Evolutionary conservation across 1,139 yeast genomes (phyloP).

Genomic region (Torulaspora globosa): DNA sequence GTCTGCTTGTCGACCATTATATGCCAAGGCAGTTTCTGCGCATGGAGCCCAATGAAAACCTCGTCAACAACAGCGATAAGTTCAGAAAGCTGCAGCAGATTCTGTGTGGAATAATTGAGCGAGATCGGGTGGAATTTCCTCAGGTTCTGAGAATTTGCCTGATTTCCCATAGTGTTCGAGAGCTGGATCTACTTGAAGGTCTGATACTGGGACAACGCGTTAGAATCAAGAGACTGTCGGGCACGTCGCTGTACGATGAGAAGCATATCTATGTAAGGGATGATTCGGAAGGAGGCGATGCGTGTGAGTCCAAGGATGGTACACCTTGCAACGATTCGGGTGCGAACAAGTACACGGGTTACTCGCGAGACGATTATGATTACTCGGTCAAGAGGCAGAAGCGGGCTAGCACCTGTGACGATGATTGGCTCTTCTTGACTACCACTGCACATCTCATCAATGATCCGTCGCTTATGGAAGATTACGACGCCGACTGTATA

Average conservation of each 20-base stretch:
- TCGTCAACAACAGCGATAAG: slow-evolving; percentile 55
- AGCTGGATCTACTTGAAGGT: slow-evolving; percentile 67
- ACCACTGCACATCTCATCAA: slow-evolving; percentile 42
- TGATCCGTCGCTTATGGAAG: slow-evolving; percentile 32
- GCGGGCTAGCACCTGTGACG: slow-evolving; percentile 12
- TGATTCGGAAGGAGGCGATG: slow-evolving; percentile 6
- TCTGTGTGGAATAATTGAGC: slow-evolving; percentile 37
- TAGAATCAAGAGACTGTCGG: slow-evolving; percentile 56
- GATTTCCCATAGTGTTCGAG: slow-evolving; percentile 61
- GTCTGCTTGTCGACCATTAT: slow-evolving; percentile 66
- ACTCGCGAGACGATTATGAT: slow-evolving; percentile 40
- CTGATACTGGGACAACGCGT: slow-evolving; percentile 57
- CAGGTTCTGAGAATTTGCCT: slow-evolving; percentile 41
- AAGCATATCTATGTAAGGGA: slow-evolving; percentile 18
- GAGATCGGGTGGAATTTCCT: slow-evolving; percentile 19
- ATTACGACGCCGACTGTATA: slow-evolving; percentile 43
- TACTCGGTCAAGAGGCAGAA: slow-evolving; percentile 34
- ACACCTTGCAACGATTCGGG: slow-evolving; percentile 33
- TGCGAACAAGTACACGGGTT: slow-evolving; percentile 39
- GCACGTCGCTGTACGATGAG: slow-evolving; percentile 52
- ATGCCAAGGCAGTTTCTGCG: slow-evolving; percentile 63
- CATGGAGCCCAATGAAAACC: slow-evolving; percentile 57
- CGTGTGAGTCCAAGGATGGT: slow-evolving; percentile 14
- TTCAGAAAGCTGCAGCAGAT: slow-evolving; percentile 52
- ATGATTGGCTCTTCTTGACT: slow-evolving; percentile 41